A percentile compares a stretch with the other conserved stretches of the same genome.
Conservation (phyloP, 75 land plant species). For the Pinus albicaulis region DNA sequence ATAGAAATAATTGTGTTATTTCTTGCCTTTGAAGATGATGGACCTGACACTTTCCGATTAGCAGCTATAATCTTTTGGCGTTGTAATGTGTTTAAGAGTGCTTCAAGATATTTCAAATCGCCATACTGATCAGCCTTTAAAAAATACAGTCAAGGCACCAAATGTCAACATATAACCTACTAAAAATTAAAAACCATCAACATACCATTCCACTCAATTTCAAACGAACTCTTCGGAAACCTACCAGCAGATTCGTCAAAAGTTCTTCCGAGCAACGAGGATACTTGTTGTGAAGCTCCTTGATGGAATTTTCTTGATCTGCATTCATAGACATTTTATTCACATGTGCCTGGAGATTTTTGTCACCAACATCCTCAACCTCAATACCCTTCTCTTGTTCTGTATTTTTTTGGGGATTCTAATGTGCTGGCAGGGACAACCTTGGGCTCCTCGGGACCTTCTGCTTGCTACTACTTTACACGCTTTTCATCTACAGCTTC, state of each 20-base stretch:
- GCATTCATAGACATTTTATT: neutral
- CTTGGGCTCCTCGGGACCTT: neutral
- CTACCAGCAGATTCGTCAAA: slow-evolving; percentile 34
- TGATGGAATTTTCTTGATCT: slow-evolving; percentile 16
- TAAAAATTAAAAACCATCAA: neutral
- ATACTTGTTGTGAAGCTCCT: slow-evolving; percentile 15
- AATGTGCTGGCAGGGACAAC: neutral
- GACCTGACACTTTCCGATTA: slow-evolving; percentile 1
- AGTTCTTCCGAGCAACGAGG: slow-evolving; percentile 36
- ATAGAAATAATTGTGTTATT: neutral
- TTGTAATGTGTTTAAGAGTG: slow-evolving; percentile 20
- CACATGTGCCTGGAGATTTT: neutral
- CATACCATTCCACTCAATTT: neutral
- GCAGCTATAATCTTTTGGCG: slow-evolving; percentile 17
- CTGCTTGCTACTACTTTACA: neutral
- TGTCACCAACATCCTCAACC: neutral
- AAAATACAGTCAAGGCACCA: neutral
- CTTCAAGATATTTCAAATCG: slow-evolving; percentile 20
- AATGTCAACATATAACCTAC: neutral
- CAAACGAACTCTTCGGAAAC: neutral
- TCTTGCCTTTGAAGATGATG: neutral
- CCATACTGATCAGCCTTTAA: slow-evolving; percentile 41
- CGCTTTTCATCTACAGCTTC: neutral
- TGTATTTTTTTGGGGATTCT: neutral
- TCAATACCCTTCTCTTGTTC: neutral